Evolutionary conservation across 2,329 filamentous ascomycete genomes (phyloP).

Genomic region (Periconia digitata): DNA sequence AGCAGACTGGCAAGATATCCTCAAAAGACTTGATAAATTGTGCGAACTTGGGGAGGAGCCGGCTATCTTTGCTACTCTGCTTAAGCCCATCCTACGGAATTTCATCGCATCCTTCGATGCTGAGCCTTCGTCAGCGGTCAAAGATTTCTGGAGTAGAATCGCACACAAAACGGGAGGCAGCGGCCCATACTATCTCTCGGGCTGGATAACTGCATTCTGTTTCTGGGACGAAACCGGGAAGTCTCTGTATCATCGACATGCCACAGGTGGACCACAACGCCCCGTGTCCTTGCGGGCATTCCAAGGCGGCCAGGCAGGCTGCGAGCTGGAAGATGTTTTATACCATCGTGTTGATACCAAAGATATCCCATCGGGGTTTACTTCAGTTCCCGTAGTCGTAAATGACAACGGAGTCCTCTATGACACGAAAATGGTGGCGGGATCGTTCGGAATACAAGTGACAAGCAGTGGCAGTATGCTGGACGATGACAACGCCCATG

Average conservation of each 20-base stretch:
- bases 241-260: background rate
- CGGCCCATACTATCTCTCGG: background rate
- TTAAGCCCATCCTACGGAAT: background rate
- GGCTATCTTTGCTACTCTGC: background rate
- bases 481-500: background rate
- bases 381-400: background rate
- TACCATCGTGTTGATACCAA: background rate
- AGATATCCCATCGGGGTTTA: background rate
- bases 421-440: background rate
- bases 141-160: constrained; percentile 6
- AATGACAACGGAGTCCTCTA: background rate
- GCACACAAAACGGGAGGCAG: background rate
- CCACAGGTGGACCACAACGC: background rate
- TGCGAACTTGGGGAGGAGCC: background rate
- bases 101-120: constrained; percentile 5
- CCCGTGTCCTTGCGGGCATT: background rate
- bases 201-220: constrained; percentile 6
- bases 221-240: constrained; percentile 5
- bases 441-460: background rate
- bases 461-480: background rate
- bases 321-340: background rate
- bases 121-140: constrained; percentile 2
- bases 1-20: constrained; percentile 50
- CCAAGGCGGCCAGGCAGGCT: background rate
- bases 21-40: constrained; percentile 9